Evolutionary conservation across 1,139 yeast species (phyloP).

Genomic region (Debaryomyces robertsiae): DNA sequence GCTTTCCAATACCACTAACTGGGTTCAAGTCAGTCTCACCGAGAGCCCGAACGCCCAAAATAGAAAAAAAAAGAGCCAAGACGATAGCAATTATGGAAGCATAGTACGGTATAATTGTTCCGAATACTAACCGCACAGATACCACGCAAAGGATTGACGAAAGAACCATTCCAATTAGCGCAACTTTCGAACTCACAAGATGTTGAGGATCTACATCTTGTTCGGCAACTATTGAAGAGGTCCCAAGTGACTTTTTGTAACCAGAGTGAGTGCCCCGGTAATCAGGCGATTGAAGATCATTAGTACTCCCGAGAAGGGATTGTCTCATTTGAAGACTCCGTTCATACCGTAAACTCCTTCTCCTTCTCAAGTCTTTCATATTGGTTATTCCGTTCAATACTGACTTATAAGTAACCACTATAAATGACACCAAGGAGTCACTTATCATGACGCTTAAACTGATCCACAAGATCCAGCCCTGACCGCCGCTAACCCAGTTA

Average conservation of each 20-base stretch:
- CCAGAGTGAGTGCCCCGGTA: not conserved
- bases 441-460: slow-evolving; percentile 92
- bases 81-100: slow-evolving; percentile 68
- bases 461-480: slow-evolving; percentile 97
- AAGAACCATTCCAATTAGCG: slow-evolving; percentile 59
- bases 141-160: slow-evolving; percentile 70
- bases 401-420: slow-evolving; percentile 60
- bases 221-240: not conserved
- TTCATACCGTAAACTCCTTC: slow-evolving; percentile 6
- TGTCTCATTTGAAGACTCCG: slow-evolving; percentile 15
- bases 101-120: slow-evolving; percentile 68
- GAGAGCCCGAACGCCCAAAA: slow-evolving; percentile 87
- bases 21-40: slow-evolving; percentile 98
- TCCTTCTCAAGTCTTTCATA: slow-evolving; percentile 7
- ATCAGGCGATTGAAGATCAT: slow-evolving; percentile 18
- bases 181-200: slow-evolving; percentile 53
- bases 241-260: not conserved
- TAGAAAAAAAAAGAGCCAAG: slow-evolving; percentile 75
- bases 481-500: slow-evolving; percentile 92
- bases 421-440: slow-evolving; percentile 82
- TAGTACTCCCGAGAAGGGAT: slow-evolving; percentile 10
- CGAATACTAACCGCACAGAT: slow-evolving; percentile 69
- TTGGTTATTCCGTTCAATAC: slow-evolving; percentile 13
- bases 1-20: slow-evolving; percentile 93
- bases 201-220: slow-evolving; percentile 32